A percentile compares a stretch with the other conserved stretches of the same genome.
Evolutionary conservation across 305 asterid species (phyloP).

Genomic region (Ilex paraguariensis): DNA sequence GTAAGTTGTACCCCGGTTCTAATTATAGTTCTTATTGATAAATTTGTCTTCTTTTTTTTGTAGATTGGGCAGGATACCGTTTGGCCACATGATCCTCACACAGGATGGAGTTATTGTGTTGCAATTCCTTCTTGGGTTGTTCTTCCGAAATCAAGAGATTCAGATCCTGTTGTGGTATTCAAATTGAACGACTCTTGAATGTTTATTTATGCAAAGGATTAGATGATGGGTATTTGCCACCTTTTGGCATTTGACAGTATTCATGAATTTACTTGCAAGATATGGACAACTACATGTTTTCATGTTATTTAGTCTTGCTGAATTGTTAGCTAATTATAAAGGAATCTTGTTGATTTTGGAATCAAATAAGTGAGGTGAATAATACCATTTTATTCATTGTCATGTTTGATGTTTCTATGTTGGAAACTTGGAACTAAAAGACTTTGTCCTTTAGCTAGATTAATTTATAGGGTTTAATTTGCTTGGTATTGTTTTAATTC

Average conservation of each 20-base stretch:
- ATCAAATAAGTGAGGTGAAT: too few relatives aligned
- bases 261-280: too few relatives aligned
- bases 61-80: slow-evolving; percentile 83
- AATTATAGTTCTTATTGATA: slow-evolving; percentile 8
- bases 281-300: too few relatives aligned
- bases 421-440: not conserved
- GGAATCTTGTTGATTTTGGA: too few relatives aligned
- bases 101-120: slow-evolving; percentile 97
- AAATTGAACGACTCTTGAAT: slow-evolving; percentile 3
- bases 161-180: slow-evolving; percentile 93
- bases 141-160: slow-evolving; percentile 85
- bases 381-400: slow-evolving; percentile 3
- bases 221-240: slow-evolving; percentile 11
- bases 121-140: slow-evolving; percentile 92
- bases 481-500: too few relatives aligned
- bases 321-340: too few relatives aligned
- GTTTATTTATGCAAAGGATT: slow-evolving; percentile 19
- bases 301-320: not conserved
- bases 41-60: slow-evolving; percentile 17
- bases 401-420: not conserved
- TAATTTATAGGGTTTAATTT: too few relatives aligned
- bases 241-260: slow-evolving; percentile 1
- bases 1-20: not conserved
- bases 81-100: slow-evolving; percentile 95
- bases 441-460: not conserved